Conservation (phyloP, 441 rosid genomes). For the Rhodomyrtus psidioides region DNA sequence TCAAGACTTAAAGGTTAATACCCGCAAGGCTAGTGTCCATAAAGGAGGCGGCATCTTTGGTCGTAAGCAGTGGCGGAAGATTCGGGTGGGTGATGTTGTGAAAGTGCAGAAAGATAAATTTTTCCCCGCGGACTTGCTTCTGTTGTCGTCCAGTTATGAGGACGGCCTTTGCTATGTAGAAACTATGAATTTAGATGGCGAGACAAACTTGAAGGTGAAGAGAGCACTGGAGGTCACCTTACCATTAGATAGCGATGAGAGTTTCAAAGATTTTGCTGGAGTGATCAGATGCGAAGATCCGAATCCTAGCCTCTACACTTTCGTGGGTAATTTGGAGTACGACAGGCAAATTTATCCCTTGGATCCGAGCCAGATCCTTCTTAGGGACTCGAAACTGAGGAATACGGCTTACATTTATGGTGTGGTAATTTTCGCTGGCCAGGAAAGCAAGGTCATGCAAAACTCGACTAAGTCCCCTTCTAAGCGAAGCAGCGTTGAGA, state of each 20-base stretch:
- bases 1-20: constrained; percentile 88
- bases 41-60: constrained; percentile 53
- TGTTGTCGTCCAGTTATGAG: constrained; percentile 79
- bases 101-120: constrained; percentile 87
- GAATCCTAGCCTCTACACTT: constrained; percentile 85
- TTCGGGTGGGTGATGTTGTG: constrained; percentile 77
- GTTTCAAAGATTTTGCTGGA: constrained; percentile 58
- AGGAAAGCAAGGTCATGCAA: constrained; percentile 96
- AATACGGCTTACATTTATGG: constrained; percentile 83
- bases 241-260: constrained; percentile 51
- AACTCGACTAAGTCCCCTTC: constrained; percentile 89
- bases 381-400: constrained; percentile 96
- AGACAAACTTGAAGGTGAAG: constrained; percentile 91
- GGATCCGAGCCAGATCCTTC: constrained; percentile 87
- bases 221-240: constrained; percentile 76
- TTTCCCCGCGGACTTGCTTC: constrained; percentile 87
- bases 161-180: constrained; percentile 97
- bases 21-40: constrained; percentile 61
- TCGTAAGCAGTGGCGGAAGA: constrained; percentile 61
- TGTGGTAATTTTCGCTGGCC: constrained; percentile 81
- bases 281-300: constrained; percentile 84
- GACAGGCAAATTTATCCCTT: constrained; percentile 62
- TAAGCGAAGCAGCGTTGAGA: constrained; percentile 84
- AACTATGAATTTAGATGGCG: constrained; percentile 98
- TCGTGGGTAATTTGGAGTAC: constrained; percentile 75